Evolutionary conservation across 192 early-diverging fungal species (phyloP), one percentile per base, ranked within the genome.

Genomic region (Diversispora eburnea): DNA sequence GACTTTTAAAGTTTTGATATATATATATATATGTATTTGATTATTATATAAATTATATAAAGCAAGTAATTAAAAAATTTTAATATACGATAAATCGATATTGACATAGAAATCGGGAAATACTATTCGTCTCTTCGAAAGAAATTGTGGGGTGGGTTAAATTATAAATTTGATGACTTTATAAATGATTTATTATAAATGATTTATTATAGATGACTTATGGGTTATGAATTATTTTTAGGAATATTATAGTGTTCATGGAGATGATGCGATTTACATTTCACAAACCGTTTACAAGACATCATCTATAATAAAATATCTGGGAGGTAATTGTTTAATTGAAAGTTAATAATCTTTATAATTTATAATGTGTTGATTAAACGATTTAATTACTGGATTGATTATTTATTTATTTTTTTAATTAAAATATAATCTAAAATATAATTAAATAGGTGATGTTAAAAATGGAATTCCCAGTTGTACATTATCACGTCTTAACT

Each of bases 241-340:
- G 72, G 87, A 92, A 47, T 97, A 91, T 81, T 98, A 96, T 78
- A 93, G 88, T 54, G 89, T 93, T 0, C 95, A 96, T 70, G 95
- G 93, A 8, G 85, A 90, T 12, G 94, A 99, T 77, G 95, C 97
- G 1, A 78, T 88, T n/a, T 93, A 89, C 77, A 86, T 95, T 46
- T 95, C 97, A 7, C 84, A 91, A 43, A 77, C 80, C 22, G 88
- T 99, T 8, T 97, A 93, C 87, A 94, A 97, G 67, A 97, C 97
- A 6, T 85, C 90, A 9, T 89, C 95, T 0, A 95, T 95, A 20
- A 84, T 99, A 79, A 97, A 97, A 77, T 90, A 94, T 73, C 86
- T 92, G 71, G 94, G 91, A 42, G 90, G 89, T 86, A 76, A 6
- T 49, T 25, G 4, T 41, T 49, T 45, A 20, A 39, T n/a, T 54